phyloP scores from a whole-genome alignment of 1,284 basidiomycete genomes.

The Hortiboletus rubellus region DNA sequence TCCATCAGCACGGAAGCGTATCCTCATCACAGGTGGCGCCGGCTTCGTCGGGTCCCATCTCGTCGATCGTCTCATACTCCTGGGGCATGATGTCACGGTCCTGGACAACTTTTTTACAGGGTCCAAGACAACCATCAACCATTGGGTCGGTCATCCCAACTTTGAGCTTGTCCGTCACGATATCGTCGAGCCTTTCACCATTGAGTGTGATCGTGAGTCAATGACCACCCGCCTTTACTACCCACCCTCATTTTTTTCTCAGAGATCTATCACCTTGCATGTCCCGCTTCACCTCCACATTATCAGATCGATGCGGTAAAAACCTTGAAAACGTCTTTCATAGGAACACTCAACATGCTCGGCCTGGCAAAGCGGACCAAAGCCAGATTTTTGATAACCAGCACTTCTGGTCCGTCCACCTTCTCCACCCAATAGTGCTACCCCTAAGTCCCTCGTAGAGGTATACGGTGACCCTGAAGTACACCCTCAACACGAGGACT shows the following conservation, averaged over 20 bases:
- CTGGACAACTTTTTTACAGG: constrained; percentile 99
- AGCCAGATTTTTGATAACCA: constrained; percentile 93
- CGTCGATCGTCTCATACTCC: constrained; percentile 94
- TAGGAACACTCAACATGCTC: constrained; percentile 97
- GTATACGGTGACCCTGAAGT: constrained; percentile 97
- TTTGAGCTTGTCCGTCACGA: constrained; percentile 98
- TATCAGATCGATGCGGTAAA: constrained; percentile 96
- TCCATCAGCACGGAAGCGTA: constrained; percentile 77
- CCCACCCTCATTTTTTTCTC: neutral
- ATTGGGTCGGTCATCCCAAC: constrained; percentile 97
- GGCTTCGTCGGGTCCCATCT: constrained; percentile 98
- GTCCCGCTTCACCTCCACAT: constrained; percentile 93
- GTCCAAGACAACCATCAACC: constrained; percentile 89
- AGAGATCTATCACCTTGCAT: constrained; percentile 98
- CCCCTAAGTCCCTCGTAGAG: constrained; percentile 50
- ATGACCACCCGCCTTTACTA: neutral
- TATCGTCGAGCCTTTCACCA: constrained; percentile 95
- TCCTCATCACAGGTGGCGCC: constrained; percentile 94
- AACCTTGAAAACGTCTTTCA: constrained; percentile 97
- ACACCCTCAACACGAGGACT: constrained; percentile 94
- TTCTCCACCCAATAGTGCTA: neutral
- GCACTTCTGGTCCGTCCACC: constrained; percentile 73
- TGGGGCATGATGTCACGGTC: constrained; percentile 97
- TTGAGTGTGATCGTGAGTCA: constrained; percentile 89
- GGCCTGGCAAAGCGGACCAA: constrained; percentile 98